Base-by-base conservation (phyloP, 2,329 filamentous ascomycete species). In the Leptographium flavum region DNA sequence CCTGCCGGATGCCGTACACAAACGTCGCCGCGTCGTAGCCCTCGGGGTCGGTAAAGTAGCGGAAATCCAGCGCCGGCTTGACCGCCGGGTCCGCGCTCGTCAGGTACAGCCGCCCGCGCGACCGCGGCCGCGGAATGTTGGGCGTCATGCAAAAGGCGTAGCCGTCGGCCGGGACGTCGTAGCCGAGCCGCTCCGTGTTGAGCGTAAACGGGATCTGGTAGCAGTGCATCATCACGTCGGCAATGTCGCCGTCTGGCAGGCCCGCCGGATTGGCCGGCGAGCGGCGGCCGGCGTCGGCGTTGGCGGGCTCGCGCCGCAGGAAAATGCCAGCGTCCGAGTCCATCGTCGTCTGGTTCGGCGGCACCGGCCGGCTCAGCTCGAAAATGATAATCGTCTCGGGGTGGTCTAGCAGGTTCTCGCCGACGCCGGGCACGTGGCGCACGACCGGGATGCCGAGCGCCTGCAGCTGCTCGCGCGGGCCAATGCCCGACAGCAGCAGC, bases 161-260 rank as follows among this genome's bases (percentile, higher is more conserved):
- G 49, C 81, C 83, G 53, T 48, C 43, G 17, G 39, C 39, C 2
- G 72, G 58, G 47, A 63, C 59, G 36, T 69, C 70, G 58, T 79
- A 94, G 53, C 87, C 87, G 11, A 94, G 73, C 35, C 84, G 79
- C 45, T 73, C 67, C 2, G 87, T 94, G 72, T 94, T 94, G 54
- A 87, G 76, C 50, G 81, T 84, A 66, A 94, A 94, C 45, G 87
- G 87, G 54, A 94, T 93, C 65, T 94, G 87, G 69, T 94, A 94
- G 74, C 87, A 94, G 68, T 94, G 87, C 83, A 92, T 92, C 87
- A 94, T 94, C 57, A 93, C 67, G 58, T 94, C 87, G 51, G 83
- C 83, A 45, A 84, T 80, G 50, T 83, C 74, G 43, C 82, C 82
- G 54, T 93, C 86, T 2, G 66, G 60, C 35, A 73, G 57, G 6